These are phyloP conservation scores for Sporodiniella umbellata DNA, from an alignment of 371 early-diverging fungal genomes.

Conservation along the genomic window DNA sequence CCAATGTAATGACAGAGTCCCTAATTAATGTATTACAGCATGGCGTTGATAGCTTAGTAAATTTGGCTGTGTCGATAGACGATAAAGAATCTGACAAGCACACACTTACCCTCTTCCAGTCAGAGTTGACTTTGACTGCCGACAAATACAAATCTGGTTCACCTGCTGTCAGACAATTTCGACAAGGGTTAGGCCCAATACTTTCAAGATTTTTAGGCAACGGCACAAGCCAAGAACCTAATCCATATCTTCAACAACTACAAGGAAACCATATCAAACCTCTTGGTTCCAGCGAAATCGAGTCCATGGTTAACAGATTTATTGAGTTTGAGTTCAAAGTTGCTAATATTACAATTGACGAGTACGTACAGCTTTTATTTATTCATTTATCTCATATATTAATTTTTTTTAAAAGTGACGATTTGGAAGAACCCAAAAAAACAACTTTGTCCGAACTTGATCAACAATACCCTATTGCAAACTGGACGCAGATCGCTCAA, in stretches of 20 bases:
- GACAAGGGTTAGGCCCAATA: slow-evolving; percentile 23
- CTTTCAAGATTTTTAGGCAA: slow-evolving; percentile 16
- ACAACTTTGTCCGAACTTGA: slow-evolving; percentile 34
- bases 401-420: slow-evolving; percentile 10
- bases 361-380: slow-evolving; percentile 14
- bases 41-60: slow-evolving; percentile 23
- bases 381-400: too few species aligned
- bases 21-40: slow-evolving; percentile 6
- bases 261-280: slow-evolving; percentile 2
- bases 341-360: slow-evolving; percentile 29
- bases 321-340: slow-evolving; percentile 50
- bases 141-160: slow-evolving; percentile 53
- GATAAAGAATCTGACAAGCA: slow-evolving; percentile 37
- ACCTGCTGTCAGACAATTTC: slow-evolving; percentile 27
- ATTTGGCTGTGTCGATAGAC: slow-evolving; percentile 34
- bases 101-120: slow-evolving; percentile 36
- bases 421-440: slow-evolving; percentile 41
- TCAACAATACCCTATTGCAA: slow-evolving; percentile 18
- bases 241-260: slow-evolving; percentile 4
- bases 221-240: neutral
- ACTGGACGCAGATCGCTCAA: slow-evolving; percentile 18
- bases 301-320: slow-evolving; percentile 33
- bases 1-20: slow-evolving; percentile 1
- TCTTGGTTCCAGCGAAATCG: slow-evolving; percentile 9
- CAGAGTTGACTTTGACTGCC: slow-evolving; percentile 46